These are phyloP conservation scores for Globisporangium carolinianum DNA, from an alignment of 352 stramenopile species.

Conservation along the genomic window DNA sequence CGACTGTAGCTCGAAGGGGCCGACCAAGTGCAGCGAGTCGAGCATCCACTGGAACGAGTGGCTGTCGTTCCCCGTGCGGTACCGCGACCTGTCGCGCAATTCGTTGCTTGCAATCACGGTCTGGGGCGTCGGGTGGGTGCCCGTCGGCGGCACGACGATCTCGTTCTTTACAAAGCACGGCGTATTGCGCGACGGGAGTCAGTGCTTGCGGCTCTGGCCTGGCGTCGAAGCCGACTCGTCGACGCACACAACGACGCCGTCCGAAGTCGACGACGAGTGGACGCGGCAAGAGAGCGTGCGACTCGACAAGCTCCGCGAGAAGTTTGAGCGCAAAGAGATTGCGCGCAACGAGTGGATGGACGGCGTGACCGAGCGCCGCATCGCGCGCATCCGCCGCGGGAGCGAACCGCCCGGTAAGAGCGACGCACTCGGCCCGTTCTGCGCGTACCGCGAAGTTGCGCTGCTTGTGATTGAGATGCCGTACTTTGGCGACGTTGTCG, in stretches of 20 bases:
- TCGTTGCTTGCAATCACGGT: slow-evolving; percentile 79
- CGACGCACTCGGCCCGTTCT: slow-evolving; percentile 71
- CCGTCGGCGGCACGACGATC: slow-evolving; percentile 81
- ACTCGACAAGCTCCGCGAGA: slow-evolving; percentile 84
- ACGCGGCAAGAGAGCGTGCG: slow-evolving; percentile 67
- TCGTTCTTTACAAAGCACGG: slow-evolving; percentile 86
- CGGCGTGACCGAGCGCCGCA: slow-evolving; percentile 79
- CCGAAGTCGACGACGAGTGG: slow-evolving; percentile 73
- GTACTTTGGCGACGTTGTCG: slow-evolving; percentile 87
- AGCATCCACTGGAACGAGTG: slow-evolving; percentile 87
- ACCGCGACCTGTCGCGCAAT: slow-evolving; percentile 83
- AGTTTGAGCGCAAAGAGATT: slow-evolving; percentile 86
- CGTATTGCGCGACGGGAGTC: slow-evolving; percentile 75
- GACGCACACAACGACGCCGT: slow-evolving; percentile 51
- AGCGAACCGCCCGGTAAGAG: slow-evolving; percentile 65
- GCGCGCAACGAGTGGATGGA: slow-evolving; percentile 89
- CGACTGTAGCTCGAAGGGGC: slow-evolving; percentile 52
- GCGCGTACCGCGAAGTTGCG: slow-evolving; percentile 71
- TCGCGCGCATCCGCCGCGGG: slow-evolving; percentile 74
- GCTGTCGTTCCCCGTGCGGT: slow-evolving; percentile 81
- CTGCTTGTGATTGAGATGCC: slow-evolving; percentile 87
- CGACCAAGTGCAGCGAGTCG: slow-evolving; percentile 82
- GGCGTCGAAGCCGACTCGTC: slow-evolving; percentile 63
- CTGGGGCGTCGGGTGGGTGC: slow-evolving; percentile 75
- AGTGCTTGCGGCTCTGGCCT: slow-evolving; percentile 84